phyloP scores from a whole-genome alignment of 2,329 filamentous ascomycete genomes.

The Claviceps citrina region DNA sequence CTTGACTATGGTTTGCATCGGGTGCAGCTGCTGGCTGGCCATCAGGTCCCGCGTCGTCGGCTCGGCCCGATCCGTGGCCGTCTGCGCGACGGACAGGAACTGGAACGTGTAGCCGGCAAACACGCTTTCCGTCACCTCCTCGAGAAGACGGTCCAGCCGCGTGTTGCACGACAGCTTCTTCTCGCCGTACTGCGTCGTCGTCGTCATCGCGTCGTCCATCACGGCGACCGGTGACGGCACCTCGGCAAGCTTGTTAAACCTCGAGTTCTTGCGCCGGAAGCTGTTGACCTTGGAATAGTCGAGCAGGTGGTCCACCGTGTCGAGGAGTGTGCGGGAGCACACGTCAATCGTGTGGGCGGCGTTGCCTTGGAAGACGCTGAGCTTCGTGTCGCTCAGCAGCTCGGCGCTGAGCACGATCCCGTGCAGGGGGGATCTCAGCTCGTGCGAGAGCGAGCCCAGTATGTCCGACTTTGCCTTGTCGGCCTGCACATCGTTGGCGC shows the following conservation, averaged over 20 bases:
- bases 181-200: constrained; percentile 5
- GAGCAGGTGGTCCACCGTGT: constrained; percentile 38
- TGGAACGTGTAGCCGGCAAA: constrained; percentile 29
- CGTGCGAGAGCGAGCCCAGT: constrained; percentile 44
- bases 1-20: constrained; percentile 28
- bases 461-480: constrained; percentile 40
- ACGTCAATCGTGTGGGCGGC: constrained; percentile 33
- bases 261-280: constrained; percentile 7
- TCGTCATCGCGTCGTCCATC: background rate
- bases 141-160: constrained; percentile 24
- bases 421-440: constrained; percentile 44
- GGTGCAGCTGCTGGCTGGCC: constrained; percentile 12
- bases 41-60: constrained; percentile 5
- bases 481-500: constrained; percentile 19
- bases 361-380: constrained; percentile 30
- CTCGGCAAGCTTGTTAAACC: constrained; percentile 1
- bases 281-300: constrained; percentile 41
- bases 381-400: constrained; percentile 34
- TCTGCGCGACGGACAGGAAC: constrained; percentile 11
- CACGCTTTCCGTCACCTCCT: constrained; percentile 32
- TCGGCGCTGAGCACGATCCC: constrained; percentile 41
- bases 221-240: background rate
- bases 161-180: constrained; percentile 12
- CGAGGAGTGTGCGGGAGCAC: constrained; percentile 34
- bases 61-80: constrained; percentile 5